Evolutionary conservation across 345 rosid species (phyloP).

Genomic region (Boechera divaricarpa): DNA sequence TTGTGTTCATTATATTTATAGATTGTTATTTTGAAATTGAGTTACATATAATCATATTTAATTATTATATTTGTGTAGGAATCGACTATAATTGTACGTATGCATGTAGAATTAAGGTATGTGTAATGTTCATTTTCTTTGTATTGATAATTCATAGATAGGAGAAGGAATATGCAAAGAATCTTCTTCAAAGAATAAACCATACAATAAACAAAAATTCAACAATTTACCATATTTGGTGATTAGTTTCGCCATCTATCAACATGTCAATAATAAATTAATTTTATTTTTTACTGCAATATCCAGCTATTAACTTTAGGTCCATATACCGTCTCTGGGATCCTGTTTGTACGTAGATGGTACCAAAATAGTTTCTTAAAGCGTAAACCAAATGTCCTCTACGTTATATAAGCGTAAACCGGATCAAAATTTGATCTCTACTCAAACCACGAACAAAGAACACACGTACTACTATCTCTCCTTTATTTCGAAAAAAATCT

Average conservation of each 20-base stretch:
- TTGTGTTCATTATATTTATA: constrained; percentile 36
- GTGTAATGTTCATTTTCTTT: neutral
- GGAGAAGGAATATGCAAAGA: constrained; percentile 2
- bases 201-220: neutral
- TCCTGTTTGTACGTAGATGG: neutral
- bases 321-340: neutral
- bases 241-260: neutral
- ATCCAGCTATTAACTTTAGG: neutral
- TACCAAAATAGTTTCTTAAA: neutral
- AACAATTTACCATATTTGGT: neutral
- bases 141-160: neutral
- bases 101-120: constrained; percentile 44
- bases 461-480: constrained; percentile 12
- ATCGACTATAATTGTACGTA: constrained; percentile 39
- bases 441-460: constrained; percentile 5
- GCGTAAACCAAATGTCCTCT: neutral
- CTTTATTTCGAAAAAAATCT: neutral
- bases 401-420: neutral
- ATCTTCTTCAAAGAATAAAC: constrained; percentile 19
- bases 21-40: constrained; percentile 45
- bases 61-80: neutral
- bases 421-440: too few species aligned
- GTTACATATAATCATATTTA: constrained; percentile 8
- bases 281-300: neutral
- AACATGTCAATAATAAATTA: too few species aligned